Evolutionary conservation across 192 early-diverging fungal species (phyloP).

Genomic region (Jimgerdemannia flammicorona): DNA sequence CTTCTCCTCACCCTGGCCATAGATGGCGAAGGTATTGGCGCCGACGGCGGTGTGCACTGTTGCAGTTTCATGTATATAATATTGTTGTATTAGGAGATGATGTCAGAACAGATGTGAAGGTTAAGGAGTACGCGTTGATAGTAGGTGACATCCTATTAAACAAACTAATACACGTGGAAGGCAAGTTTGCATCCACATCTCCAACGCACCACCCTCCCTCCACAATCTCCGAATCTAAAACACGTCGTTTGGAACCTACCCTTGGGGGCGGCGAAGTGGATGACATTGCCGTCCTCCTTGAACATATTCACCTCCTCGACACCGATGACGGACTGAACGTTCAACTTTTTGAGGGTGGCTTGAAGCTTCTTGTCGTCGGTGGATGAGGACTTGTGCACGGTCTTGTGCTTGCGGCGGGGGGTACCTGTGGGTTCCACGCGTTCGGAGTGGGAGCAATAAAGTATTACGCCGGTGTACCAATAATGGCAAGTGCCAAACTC

Average conservation of each 20-base stretch:
- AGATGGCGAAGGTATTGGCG: slow-evolving; percentile 95
- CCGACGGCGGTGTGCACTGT: slow-evolving; percentile 74
- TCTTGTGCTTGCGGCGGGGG: slow-evolving; percentile 93
- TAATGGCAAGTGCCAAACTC: too few species aligned
- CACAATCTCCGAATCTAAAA: too few species aligned
- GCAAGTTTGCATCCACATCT: too few species aligned
- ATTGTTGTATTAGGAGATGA: too few species aligned
- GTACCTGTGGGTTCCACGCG: slow-evolving; percentile 62
- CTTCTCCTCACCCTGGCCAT: slow-evolving; percentile 79
- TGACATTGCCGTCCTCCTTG: slow-evolving; percentile 86
- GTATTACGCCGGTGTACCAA: too few species aligned
- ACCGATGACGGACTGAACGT: slow-evolving; percentile 71
- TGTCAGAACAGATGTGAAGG: too few species aligned
- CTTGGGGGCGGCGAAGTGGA: slow-evolving; percentile 88
- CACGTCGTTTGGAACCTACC: slow-evolving; percentile 42
- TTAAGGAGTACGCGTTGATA: too few species aligned
- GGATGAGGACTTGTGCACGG: slow-evolving; percentile 42
- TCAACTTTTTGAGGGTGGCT: slow-evolving; percentile 86
- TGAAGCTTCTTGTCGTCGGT: slow-evolving; percentile 95
- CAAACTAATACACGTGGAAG: too few species aligned
- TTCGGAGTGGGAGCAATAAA: neutral
- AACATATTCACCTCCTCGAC: slow-evolving; percentile 99
- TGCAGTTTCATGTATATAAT: too few species aligned
- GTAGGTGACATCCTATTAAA: too few species aligned
- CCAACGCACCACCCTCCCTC: too few species aligned